These are phyloP conservation scores for Neurospora sp. DNA, from an alignment of 495 filamentous ascomycete genomes.

Conservation along the genomic window DNA sequence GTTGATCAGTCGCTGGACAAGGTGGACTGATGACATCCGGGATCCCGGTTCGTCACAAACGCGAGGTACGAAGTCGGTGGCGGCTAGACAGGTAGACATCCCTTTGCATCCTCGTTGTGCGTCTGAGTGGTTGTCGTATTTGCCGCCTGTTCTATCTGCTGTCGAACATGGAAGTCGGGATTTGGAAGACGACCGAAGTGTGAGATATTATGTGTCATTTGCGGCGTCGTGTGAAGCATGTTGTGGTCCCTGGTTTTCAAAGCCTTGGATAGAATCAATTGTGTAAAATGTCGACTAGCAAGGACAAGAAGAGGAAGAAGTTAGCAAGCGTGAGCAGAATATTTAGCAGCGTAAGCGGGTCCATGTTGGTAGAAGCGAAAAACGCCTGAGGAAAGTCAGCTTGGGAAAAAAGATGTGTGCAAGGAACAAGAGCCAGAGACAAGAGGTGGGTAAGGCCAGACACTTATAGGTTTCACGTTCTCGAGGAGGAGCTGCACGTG, in stretches of 20 bases:
- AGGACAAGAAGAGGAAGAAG: neutral
- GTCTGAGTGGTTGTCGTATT: too few species aligned
- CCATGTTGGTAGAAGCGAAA: neutral
- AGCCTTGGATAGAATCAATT: neutral
- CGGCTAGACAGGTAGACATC: too few species aligned
- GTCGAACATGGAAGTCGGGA: too few species aligned
- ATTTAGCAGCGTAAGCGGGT: neutral
- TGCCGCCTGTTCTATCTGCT: too few species aligned
- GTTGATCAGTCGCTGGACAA: too few species aligned
- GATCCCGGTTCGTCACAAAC: too few species aligned
- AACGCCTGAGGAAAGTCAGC: neutral
- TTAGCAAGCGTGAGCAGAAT: neutral
- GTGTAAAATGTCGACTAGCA: neutral
- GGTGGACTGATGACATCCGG: too few species aligned
- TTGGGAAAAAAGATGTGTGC: neutral
- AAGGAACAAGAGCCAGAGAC: neutral
- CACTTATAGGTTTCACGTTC: neutral
- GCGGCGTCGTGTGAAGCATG: neutral
- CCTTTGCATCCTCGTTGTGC: too few species aligned
- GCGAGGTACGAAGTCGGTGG: too few species aligned
- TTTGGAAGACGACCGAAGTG: too few species aligned
- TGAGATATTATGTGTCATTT: neutral
- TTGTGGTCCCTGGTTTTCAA: neutral
- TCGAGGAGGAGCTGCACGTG: too few species aligned
- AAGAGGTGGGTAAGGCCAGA: neutral